Evolutionary conservation across 2,329 filamentous ascomycete species (phyloP).

Genomic region (Amylocarpus encephaloides): DNA sequence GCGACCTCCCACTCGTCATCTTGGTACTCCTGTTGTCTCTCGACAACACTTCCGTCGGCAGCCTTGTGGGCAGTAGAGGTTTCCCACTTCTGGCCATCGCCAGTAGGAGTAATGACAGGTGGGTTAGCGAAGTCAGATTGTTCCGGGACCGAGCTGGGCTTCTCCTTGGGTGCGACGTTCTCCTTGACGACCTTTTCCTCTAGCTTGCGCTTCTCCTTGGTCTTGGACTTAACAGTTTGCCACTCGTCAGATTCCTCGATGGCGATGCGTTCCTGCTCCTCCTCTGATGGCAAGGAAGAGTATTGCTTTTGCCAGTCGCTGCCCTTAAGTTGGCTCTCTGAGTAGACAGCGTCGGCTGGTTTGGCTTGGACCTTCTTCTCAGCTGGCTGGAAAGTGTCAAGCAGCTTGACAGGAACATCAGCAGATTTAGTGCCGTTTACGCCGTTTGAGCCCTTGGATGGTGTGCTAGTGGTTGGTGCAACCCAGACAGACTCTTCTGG

Average conservation of each 20-base stretch:
- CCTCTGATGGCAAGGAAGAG: slow-evolving; percentile 46
- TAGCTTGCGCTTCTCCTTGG: slow-evolving; percentile 15
- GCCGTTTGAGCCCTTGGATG: slow-evolving; percentile 6
- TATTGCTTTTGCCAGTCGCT: slow-evolving; percentile 17
- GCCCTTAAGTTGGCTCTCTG: slow-evolving; percentile 18
- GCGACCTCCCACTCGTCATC: slow-evolving; percentile 32
- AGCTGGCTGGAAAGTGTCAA: slow-evolving; percentile 50
- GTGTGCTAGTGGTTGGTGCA: slow-evolving; percentile 27
- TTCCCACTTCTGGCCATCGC: slow-evolving; percentile 23
- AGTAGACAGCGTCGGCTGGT: slow-evolving; percentile 14
- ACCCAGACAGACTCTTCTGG: slow-evolving; percentile 42
- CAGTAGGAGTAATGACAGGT: slow-evolving; percentile 18
- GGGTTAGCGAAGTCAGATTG: slow-evolving; percentile 16
- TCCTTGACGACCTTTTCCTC: slow-evolving; percentile 26
- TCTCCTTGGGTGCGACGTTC: slow-evolving; percentile 25
- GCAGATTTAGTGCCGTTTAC: slow-evolving; percentile 27
- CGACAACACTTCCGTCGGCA: slow-evolving; percentile 14
- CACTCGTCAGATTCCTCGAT: slow-evolving; percentile 47
- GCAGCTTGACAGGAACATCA: slow-evolving; percentile 40
- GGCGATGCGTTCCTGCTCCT: slow-evolving; percentile 55
- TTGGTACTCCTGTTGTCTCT: slow-evolving; percentile 20
- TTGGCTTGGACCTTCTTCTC: slow-evolving; percentile 27
- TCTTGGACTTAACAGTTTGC: slow-evolving; percentile 47
- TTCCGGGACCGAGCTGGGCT: slow-evolving; percentile 17
- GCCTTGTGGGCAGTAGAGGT: slow-evolving; percentile 15